A percentile compares a stretch with the other conserved stretches of the same genome.
Conservation (phyloP, 371 early-diverging fungal species). For the Rozella allomycis region DNA sequence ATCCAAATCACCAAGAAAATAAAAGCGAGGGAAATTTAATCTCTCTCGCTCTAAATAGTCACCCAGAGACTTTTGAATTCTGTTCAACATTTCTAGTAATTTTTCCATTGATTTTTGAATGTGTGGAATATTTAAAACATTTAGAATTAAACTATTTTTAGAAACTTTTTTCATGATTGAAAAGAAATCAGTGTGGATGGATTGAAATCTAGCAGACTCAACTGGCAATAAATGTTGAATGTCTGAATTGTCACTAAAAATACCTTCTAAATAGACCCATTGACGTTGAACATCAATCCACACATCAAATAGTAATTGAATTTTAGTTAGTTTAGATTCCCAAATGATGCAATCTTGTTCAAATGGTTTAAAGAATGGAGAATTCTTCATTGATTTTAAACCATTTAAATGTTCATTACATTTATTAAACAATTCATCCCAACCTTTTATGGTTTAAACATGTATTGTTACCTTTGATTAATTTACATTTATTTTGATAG, state of each 20-base stretch:
- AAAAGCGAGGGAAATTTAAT: slow-evolving; percentile 91
- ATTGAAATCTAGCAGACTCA: slow-evolving; percentile 80
- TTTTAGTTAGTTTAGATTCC: slow-evolving; percentile 87
- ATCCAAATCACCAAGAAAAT: slow-evolving; percentile 98
- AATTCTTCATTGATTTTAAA: slow-evolving; percentile 84
- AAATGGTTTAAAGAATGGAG: slow-evolving; percentile 91
- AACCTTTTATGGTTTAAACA: slow-evolving; percentile 45
- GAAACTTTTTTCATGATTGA: slow-evolving; percentile 91
- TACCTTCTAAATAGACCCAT: slow-evolving; percentile 96
- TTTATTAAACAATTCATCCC: slow-evolving; percentile 92
- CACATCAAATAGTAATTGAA: slow-evolving; percentile 86
- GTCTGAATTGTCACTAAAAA: slow-evolving; percentile 82
- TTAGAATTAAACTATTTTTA: slow-evolving; percentile 83
- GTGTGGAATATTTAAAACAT: slow-evolving; percentile 72
- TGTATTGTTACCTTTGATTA: too few relatives aligned
- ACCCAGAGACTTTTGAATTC: slow-evolving; percentile 93
- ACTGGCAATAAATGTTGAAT: slow-evolving; percentile 88
- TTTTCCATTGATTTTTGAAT: slow-evolving; percentile 89
- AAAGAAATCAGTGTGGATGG: slow-evolving; percentile 90
- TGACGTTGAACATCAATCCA: slow-evolving; percentile 98
- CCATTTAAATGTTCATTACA: slow-evolving; percentile 85
- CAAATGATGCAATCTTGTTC: slow-evolving; percentile 84
- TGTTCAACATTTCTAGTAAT: slow-evolving; percentile 66
- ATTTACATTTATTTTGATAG: slow-evolving; percentile 55
- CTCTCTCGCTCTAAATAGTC: slow-evolving; percentile 93